Evolutionary conservation across 345 rosid genomes (phyloP), one percentile per base, ranked within the genome.

Genomic region (Gynandropsis gynandra): DNA sequence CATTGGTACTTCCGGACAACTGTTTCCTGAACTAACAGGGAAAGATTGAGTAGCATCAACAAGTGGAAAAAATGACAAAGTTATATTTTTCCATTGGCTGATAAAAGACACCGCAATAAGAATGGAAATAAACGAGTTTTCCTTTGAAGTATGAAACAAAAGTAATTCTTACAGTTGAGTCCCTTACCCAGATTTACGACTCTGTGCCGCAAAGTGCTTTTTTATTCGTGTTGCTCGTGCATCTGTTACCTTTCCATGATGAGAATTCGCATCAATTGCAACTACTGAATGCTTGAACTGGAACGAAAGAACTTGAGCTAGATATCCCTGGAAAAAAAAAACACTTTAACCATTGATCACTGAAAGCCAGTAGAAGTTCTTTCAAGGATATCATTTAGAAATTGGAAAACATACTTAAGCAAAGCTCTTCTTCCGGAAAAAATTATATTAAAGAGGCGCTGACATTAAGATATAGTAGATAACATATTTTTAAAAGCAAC

Each of bases 231-330:
- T 77, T 36, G 96, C 90, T 16, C 98, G 90, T 47, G 90, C 74
- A 70, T 78, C 71, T 43, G 87, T 81, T 46, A 90, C 76, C 31
- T 59, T 78, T 58, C 95, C 95, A 67, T 81, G 96, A 72, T 83
- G 95, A 73, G 88, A 68, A 64, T 72, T 78, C 18, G 98, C 84
- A 79, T 90, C 98, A 44, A 90, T 76, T 0, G 98, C 96, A 51
- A 83, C 76, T 54, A 86, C 96, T 13, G 88, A 70, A 45, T 78
- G 96, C 46, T 65, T 72, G 65, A 79, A 82, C 52, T 89, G 83
- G 64, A 85, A 85, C 40, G 95, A 81, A 67, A 89, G 85, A 55
- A 86, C 98, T 73, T 90, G 96, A 0, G 96, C 78, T 56, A 90
- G 95, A 70, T 86, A 86, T 55, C 96, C 96, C 96, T 86, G 71